Conservation (phyloP, 2,329 filamentous ascomycete species). For the Colletotrichum aenigma region DNA sequence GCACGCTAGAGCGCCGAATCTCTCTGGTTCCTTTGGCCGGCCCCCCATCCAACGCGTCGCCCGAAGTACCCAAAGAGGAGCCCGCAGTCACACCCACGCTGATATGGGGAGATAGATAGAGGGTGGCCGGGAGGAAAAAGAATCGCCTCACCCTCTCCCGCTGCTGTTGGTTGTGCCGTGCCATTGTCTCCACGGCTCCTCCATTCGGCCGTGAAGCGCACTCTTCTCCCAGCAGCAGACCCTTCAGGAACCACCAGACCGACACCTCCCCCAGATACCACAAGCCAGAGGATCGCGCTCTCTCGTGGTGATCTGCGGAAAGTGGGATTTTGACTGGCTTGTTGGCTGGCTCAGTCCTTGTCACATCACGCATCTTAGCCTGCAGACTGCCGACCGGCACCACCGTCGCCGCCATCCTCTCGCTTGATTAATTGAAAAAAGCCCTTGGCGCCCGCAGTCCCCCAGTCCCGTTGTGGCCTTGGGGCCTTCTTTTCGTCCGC, state of each 20-base stretch:
- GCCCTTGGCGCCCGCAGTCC: constrained; percentile 16
- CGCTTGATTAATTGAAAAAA: constrained; percentile 13
- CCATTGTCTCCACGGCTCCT: background rate
- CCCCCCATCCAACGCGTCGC: background rate
- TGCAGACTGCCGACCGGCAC: constrained; percentile 16
- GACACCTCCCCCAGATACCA: background rate
- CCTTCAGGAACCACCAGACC: background rate
- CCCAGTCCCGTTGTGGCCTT: constrained; percentile 15
- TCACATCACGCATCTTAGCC: constrained; percentile 7
- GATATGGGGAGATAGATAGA: background rate
- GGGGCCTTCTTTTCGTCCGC: constrained; percentile 12
- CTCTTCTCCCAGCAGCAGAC: background rate
- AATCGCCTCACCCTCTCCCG: background rate
- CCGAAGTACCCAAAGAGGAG: background rate
- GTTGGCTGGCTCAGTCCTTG: background rate
- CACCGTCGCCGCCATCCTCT: constrained; percentile 14
- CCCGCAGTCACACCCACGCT: background rate
- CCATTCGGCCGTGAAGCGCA: background rate
- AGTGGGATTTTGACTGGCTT: constrained; percentile 11
- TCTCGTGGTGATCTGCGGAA: background rate
- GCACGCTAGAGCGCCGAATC: constrained; percentile 11
- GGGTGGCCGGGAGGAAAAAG: background rate
- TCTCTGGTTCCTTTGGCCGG: constrained; percentile 4
- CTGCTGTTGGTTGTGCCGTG: background rate
- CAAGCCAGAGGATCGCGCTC: background rate